Base-by-base conservation (phyloP, 75 land plant genomes). In the Cunninghamia lanceolata region DNA sequence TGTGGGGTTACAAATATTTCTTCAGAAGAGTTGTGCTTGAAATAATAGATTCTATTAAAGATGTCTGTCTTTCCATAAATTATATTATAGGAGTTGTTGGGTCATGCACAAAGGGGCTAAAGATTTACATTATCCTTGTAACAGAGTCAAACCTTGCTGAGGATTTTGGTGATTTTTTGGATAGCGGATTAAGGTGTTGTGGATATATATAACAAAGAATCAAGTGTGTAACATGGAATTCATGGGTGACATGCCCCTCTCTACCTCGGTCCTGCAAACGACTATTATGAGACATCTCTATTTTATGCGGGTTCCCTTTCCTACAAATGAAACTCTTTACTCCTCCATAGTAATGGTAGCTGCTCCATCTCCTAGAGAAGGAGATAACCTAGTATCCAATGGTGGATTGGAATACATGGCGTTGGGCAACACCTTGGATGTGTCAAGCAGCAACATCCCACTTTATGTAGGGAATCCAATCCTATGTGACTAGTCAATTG, bases 31-130 rank as follows among this genome's bases (percentile, higher is more conserved):
- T 82, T 85, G 15, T 46, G 21, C 80, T 92, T 38, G 93, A 92
- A 63, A 54, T 80, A 71, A 90, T 91, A 40, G 91, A 90, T 86
- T 92, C 85, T 85, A 86, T 92, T 11, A 90, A 94, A 84, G 93
- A 91, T 89, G 95, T 92, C 90, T 89, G 89, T 59, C 90, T 94
- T 54, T 84, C 87, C 13, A 83, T 93, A 13, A 80, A 93, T 9
- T 93, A 93, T 45, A 88, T 73, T 59, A 89, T 93, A 68, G 94
- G 91, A 71, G 91, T 93, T 86, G 93, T 93, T 16, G 89, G 53
- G 76, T 86, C 94, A 54, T 90, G 84, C 34, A 94, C 94, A 75
- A 92, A 96, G 88, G 96, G 94, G 13, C 96, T 96, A 3, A 94
- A 90, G 89, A 89, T 91, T 3, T 93, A 93, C 87, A 82, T 93